phyloP scores from a whole-genome alignment of 768 basidiomycete genomes.

The Termitomyces sp. region DNA sequence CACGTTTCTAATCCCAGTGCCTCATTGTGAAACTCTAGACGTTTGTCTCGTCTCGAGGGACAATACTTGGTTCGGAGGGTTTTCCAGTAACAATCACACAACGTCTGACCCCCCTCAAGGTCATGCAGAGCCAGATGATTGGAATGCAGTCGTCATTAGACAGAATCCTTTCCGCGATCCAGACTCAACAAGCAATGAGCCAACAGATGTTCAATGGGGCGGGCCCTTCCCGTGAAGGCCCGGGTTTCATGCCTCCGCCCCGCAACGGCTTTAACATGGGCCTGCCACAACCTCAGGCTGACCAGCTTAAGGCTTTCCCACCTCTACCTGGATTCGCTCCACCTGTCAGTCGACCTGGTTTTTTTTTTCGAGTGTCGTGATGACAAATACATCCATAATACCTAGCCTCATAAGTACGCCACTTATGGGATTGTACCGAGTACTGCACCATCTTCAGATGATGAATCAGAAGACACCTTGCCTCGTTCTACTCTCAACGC shows the following conservation, averaged over 20 bases:
- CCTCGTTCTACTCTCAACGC: slow-evolving; percentile 83
- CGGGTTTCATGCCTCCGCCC: slow-evolving; percentile 30
- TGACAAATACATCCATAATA: slow-evolving; percentile 9
- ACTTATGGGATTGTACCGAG: slow-evolving; percentile 88
- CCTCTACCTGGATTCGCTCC: slow-evolving; percentile 90
- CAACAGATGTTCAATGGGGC: slow-evolving; percentile 31
- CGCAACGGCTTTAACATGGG: slow-evolving; percentile 39
- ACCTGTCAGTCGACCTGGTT: slow-evolving; percentile 50
- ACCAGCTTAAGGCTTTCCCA: slow-evolving; percentile 56
- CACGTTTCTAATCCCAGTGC: background rate
- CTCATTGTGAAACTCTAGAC: slow-evolving; percentile 37
- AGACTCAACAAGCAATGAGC: slow-evolving; percentile 35
- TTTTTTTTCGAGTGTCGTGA: background rate
- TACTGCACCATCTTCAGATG: slow-evolving; percentile 82
- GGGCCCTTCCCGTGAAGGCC: slow-evolving; percentile 26
- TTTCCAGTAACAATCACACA: slow-evolving; percentile 2
- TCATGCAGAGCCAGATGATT: slow-evolving; percentile 93
- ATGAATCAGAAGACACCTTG: slow-evolving; percentile 87
- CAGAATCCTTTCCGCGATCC: slow-evolving; percentile 72
- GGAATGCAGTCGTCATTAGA: slow-evolving; percentile 90
- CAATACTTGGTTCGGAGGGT: slow-evolving; percentile 65
- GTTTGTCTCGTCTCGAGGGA: slow-evolving; percentile 79
- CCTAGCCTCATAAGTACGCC: slow-evolving; percentile 83
- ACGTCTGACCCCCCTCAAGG: slow-evolving; percentile 35
- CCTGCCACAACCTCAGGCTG: slow-evolving; percentile 27